A percentile compares a stretch with the other conserved stretches of the same genome.
phyloP scores from a whole-genome alignment of 2,329 filamentous ascomycete genomes.

The Verticillium dahliae region DNA sequence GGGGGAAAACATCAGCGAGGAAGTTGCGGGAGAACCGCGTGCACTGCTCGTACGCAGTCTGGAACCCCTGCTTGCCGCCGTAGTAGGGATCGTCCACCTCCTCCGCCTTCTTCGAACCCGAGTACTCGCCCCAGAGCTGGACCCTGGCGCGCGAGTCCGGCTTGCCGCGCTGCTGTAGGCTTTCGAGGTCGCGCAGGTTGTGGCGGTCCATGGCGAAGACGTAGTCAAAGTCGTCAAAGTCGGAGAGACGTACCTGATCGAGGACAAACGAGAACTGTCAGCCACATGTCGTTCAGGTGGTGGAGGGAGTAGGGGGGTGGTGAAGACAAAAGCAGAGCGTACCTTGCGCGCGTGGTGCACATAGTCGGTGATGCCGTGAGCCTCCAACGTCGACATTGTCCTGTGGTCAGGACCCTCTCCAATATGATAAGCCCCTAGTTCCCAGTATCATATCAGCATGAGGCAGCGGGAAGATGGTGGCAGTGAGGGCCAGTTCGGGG shows the following conservation, averaged over 20 bases:
- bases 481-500: no score
- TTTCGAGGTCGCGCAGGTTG: slow-evolving; percentile 67
- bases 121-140: slow-evolving; percentile 79
- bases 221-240: slow-evolving; percentile 86
- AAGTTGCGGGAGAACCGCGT: slow-evolving; percentile 72
- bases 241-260: slow-evolving; percentile 47
- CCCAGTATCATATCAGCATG: slow-evolving; percentile 1
- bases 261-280: not conserved
- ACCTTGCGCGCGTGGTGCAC: slow-evolving; percentile 72
- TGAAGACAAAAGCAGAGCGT: slow-evolving; percentile 1
- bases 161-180: slow-evolving; percentile 51
- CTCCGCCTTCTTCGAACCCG: slow-evolving; percentile 59
- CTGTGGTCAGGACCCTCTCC: slow-evolving; percentile 72
- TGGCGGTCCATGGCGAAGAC: slow-evolving; percentile 89
- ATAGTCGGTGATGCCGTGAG: slow-evolving; percentile 72
- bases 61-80: slow-evolving; percentile 74
- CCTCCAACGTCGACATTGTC: slow-evolving; percentile 71
- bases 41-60: slow-evolving; percentile 80
- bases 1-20: slow-evolving; percentile 50
- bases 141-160: slow-evolving; percentile 57
- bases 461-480: no score
- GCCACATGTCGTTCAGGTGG: not conserved
- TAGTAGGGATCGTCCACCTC: slow-evolving; percentile 86
- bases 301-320: slow-evolving; percentile 14
- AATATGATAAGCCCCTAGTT: slow-evolving; percentile 69